phyloP scores from a whole-genome alignment of 2,329 filamentous ascomycete species.

The Hypocrella siamensis region DNA sequence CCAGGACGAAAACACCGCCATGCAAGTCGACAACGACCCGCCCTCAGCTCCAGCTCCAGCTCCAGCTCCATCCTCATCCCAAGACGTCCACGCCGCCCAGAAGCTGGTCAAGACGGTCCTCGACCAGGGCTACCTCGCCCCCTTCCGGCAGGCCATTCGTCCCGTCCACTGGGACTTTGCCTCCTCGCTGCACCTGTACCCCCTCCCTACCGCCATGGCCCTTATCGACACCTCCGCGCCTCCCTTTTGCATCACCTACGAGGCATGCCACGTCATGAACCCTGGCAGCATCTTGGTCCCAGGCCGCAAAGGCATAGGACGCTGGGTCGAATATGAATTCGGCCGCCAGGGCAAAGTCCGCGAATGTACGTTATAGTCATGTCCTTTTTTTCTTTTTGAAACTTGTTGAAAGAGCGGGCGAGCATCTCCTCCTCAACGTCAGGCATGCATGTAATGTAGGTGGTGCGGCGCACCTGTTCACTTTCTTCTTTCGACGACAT shows the following conservation, averaged over 20 bases:
- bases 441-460: too few species aligned
- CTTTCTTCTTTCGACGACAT: too few species aligned
- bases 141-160: conserved; percentile 64
- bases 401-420: too few species aligned
- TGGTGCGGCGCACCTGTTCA: too few species aligned
- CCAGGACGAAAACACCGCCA: conserved; percentile 13
- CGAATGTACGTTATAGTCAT: conserved; percentile 41
- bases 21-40: conserved; percentile 22
- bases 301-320: conserved; percentile 50
- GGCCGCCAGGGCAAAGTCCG: conserved; percentile 44
- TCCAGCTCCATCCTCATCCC: conserved; percentile 9
- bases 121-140: conserved; percentile 77
- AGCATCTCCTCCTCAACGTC: too few species aligned
- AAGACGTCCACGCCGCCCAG: conserved; percentile 45
- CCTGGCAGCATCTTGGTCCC: conserved; percentile 62
- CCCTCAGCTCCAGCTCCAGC: conserved; percentile 6
- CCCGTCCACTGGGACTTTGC: conserved; percentile 87
- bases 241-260: conserved; percentile 78
- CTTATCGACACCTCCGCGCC: conserved; percentile 70
- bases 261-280: conserved; percentile 93
- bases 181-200: conserved; percentile 64
- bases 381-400: background rate
- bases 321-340: conserved; percentile 81
- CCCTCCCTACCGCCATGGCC: conserved; percentile 69
- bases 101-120: conserved; percentile 82